phyloP scores from a whole-genome alignment of 176 grass and related monocot species.

The Guadua angustifolia region DNA sequence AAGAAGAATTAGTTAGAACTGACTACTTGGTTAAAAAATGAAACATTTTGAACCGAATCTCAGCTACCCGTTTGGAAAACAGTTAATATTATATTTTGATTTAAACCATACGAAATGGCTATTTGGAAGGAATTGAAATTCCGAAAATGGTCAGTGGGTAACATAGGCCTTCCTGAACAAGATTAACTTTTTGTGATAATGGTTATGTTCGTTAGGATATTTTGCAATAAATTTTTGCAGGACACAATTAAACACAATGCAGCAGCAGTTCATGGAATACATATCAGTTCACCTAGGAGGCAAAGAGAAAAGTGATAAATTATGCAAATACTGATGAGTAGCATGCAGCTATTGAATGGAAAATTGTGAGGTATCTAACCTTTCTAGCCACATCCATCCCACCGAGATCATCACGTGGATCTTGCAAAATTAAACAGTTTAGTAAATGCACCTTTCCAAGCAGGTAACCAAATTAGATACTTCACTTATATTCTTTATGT shows the following conservation, averaged over 20 bases:
- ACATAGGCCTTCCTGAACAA: not conserved
- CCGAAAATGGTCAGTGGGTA: not conserved
- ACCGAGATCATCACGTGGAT: constrained; percentile 95
- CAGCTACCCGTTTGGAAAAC: not conserved
- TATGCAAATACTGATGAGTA: constrained; percentile 15
- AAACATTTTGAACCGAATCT: constrained; percentile 19
- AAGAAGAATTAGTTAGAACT: constrained; percentile 27
- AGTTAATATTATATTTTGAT: not conserved
- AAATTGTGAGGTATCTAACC: constrained; percentile 49
- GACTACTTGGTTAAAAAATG: not conserved
- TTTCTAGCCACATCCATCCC: constrained; percentile 96
- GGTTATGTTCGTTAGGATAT: not conserved
- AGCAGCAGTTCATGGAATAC: not conserved
- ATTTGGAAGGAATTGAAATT: constrained; percentile 1
- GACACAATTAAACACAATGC: constrained; percentile 6
- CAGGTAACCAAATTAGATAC: not conserved
- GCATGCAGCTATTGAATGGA: not conserved
- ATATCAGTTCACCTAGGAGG: not conserved
- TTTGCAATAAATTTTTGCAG: constrained; percentile 11
- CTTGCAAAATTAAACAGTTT: constrained; percentile 45
- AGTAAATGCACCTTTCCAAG: constrained; percentile 35
- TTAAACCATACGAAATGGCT: not conserved
- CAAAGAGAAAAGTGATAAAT: constrained; percentile 11
- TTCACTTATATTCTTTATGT: not conserved
- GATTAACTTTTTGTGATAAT: not conserved